Conservation (phyloP, 164 flowering plant genomes). For the Santalum album region DNA sequence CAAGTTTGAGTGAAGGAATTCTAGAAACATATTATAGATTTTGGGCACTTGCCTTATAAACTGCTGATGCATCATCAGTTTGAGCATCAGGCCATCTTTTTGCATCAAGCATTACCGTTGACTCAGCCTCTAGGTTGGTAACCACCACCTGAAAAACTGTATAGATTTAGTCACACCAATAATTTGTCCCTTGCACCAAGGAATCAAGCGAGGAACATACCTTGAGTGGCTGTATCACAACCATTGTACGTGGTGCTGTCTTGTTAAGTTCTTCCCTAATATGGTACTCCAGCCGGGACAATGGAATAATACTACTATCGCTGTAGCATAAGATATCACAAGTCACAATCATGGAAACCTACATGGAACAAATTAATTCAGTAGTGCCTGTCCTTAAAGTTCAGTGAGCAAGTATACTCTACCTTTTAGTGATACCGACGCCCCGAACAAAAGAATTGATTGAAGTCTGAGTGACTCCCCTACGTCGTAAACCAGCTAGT, state of each 20-base stretch:
- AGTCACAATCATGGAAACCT: background rate
- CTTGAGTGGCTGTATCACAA: slow-evolving; percentile 91
- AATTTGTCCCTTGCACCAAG: background rate
- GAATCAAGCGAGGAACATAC: slow-evolving; percentile 24
- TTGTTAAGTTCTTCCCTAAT: slow-evolving; percentile 88
- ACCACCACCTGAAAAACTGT: slow-evolving; percentile 64
- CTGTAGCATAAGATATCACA: slow-evolving; percentile 34
- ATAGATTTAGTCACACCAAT: slow-evolving; percentile 5
- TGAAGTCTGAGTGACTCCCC: slow-evolving; percentile 84
- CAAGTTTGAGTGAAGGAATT: too few relatives aligned
- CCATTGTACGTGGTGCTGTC: slow-evolving; percentile 81
- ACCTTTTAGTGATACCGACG: slow-evolving; percentile 97
- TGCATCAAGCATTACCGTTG: slow-evolving; percentile 61
- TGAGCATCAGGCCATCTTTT: slow-evolving; percentile 95
- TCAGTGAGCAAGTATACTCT: background rate
- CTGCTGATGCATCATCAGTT: slow-evolving; percentile 52
- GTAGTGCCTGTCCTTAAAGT: too few relatives aligned
- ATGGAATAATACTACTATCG: slow-evolving; percentile 67
- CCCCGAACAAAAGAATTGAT: slow-evolving; percentile 91
- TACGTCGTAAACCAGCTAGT: slow-evolving; percentile 85
- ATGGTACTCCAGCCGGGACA: slow-evolving; percentile 85
- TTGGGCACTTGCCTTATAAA: slow-evolving; percentile 82
- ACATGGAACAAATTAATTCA: too few relatives aligned
- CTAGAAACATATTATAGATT: too few relatives aligned
- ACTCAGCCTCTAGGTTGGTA: slow-evolving; percentile 61